A percentile compares a stretch with the other conserved stretches of the same genome.
Evolutionary conservation across 306 rosid species (phyloP).

Genomic region (Fagus sylvatica): DNA sequence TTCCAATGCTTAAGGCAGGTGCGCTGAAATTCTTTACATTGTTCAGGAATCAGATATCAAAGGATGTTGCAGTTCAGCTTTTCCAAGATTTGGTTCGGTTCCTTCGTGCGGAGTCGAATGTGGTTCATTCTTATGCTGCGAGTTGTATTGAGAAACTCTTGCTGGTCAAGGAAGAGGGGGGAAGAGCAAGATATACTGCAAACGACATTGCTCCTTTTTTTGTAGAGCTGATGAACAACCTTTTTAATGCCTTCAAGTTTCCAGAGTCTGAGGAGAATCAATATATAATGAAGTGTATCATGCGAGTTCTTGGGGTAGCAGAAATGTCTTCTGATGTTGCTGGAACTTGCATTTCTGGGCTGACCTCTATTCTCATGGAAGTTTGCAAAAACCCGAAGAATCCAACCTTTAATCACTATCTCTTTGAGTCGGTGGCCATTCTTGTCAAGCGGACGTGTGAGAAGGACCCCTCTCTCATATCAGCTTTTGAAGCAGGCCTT

Average conservation of each 20-base stretch:
- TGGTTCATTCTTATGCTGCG: constrained; percentile 95
- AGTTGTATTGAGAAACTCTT: constrained; percentile 93
- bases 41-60: constrained; percentile 78
- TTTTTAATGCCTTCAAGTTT: constrained; percentile 72
- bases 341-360: constrained; percentile 57
- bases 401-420: constrained; percentile 86
- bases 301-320: constrained; percentile 92
- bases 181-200: constrained; percentile 55
- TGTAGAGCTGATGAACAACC: constrained; percentile 68
- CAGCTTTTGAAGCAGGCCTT: constrained; percentile 72
- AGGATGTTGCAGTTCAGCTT: constrained; percentile 49
- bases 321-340: constrained; percentile 71
- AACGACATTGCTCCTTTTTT: constrained; percentile 67
- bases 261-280: constrained; percentile 95
- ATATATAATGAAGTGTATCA: constrained; percentile 90
- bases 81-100: constrained; percentile 78
- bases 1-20: constrained; percentile 98
- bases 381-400: constrained; percentile 92
- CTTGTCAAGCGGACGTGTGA: constrained; percentile 84
- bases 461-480: constrained; percentile 67
- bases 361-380: constrained; percentile 69
- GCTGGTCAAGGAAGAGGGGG: constrained; percentile 80
- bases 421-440: constrained; percentile 88
- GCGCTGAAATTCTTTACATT: constrained; percentile 85
- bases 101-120: constrained; percentile 80